These are phyloP conservation scores for Serendipita sp. DNA, from an alignment of 1,284 basidiomycete genomes.

Conservation along the genomic window DNA sequence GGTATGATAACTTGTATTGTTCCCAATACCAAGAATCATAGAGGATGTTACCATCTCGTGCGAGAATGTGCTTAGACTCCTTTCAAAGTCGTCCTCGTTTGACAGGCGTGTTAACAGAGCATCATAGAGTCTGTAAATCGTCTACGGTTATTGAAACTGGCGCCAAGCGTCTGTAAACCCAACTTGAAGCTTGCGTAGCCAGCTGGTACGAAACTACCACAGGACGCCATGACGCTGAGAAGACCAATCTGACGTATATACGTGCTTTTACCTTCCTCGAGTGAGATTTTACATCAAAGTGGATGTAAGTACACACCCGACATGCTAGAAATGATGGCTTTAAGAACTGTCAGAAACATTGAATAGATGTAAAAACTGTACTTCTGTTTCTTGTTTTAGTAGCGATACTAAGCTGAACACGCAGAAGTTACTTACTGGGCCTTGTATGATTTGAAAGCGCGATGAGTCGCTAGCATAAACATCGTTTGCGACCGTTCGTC, in stretches of 20 bases:
- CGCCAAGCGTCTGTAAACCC: conserved; percentile 11
- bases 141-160: neutral
- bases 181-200: conserved; percentile 77
- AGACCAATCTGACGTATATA: conserved; percentile 80
- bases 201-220: conserved; percentile 82
- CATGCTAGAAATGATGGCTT: conserved; percentile 40
- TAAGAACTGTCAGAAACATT: neutral
- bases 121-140: conserved; percentile 51
- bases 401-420: neutral
- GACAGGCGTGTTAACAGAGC: conserved; percentile 74
- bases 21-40: conserved; percentile 60
- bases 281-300: neutral
- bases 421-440: conserved; percentile 54
- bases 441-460: conserved; percentile 78
- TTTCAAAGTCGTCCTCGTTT: conserved; percentile 84
- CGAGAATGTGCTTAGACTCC: conserved; percentile 81
- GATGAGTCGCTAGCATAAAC: conserved; percentile 70
- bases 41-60: conserved; percentile 81
- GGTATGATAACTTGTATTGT: too few species aligned
- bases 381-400: neutral
- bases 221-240: conserved; percentile 72
- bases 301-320: conserved; percentile 37
- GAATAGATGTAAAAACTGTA: neutral
- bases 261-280: conserved; percentile 67
- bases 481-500: conserved; percentile 71